Base-by-base conservation (phyloP, 169 alveolate genomes). In the Perkinsus marinus region DNA sequence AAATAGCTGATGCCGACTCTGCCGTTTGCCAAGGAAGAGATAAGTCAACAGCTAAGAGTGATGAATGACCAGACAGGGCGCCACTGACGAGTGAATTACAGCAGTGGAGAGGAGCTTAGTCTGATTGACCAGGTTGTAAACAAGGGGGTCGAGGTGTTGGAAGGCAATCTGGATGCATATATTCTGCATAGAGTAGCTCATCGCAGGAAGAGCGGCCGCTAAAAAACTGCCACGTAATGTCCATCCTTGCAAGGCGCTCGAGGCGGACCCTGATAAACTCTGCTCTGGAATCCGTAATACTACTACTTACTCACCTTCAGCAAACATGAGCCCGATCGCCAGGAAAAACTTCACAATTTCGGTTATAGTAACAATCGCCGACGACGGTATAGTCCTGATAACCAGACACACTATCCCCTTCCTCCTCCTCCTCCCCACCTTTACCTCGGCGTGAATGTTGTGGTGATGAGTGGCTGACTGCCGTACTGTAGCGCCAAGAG, bases 121-220 rank as follows among this genome's bases (percentile, higher is more conserved):
- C 69, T 43, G 91, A 69, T 90, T 90, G 10, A 90, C 79, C 68
- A 90, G 39, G 37, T 90, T 90, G 37, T 43, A 19, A n/a, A 90
- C 91, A 0, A 90, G 43, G 26, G 91, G 91, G 19, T 90, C 91
- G n/a, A 90, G 91, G 39, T 30, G 0, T 17, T 39, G 91, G 39
- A n/a, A 39, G 2, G 91, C 91, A 0, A 90, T 43, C 41, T 90
- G 57, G 17, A 90, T 90, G 39, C 43, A 36, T 2, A 90, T 90
- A 57, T 90, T 90, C 69, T 90, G 91, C 39, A 90, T 39, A 37
- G 69, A 39, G 91, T 90, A 90, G 79, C 43, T n/a, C 7, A 90
- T 39, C 39, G 68, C 46, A 38, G 91, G 91, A 3, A 90, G 34
- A 30, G 79, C 79, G 34, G 79, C 79, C 7, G 79, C 79, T 13